Evolutionary conservation across 2,329 filamentous ascomycete species (phyloP).

Genomic region (Talaromyces sp.): DNA sequence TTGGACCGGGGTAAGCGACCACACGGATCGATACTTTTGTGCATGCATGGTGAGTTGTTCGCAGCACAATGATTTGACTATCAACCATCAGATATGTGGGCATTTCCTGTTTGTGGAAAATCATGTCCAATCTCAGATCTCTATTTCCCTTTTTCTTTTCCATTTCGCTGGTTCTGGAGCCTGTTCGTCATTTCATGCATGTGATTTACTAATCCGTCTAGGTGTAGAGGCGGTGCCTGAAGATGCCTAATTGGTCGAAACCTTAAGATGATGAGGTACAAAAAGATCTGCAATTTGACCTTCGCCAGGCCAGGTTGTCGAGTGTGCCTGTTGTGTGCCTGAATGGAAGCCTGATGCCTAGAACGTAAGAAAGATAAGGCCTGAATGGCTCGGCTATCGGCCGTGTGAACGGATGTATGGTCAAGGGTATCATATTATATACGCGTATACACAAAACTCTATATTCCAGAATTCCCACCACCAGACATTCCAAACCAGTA

Average conservation of each 20-base stretch:
- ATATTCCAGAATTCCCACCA: conserved; percentile 16
- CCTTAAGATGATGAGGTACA: background rate
- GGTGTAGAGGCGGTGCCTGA: background rate
- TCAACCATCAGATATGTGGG: background rate
- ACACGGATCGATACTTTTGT: background rate
- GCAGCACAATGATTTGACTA: conserved; percentile 13
- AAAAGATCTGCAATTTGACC: background rate
- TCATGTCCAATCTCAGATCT: background rate
- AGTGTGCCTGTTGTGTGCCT: background rate
- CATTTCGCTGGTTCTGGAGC: background rate
- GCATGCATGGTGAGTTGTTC: conserved; percentile 18
- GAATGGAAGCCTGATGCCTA: background rate
- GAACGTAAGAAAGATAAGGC: no score
- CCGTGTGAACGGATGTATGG: background rate
- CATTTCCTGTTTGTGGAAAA: background rate
- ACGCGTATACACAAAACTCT: conserved; percentile 4
- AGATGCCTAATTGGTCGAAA: background rate
- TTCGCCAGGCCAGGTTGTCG: no score
- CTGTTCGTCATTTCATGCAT: background rate
- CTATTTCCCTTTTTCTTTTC: background rate
- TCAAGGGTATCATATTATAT: conserved; percentile 17
- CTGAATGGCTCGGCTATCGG: no score
- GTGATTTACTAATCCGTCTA: background rate
- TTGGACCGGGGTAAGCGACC: conserved; percentile 3
- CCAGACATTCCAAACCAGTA: conserved; percentile 51